Base-by-base conservation (phyloP, 2,329 filamentous ascomycete species). In the Cladosporium velox region DNA sequence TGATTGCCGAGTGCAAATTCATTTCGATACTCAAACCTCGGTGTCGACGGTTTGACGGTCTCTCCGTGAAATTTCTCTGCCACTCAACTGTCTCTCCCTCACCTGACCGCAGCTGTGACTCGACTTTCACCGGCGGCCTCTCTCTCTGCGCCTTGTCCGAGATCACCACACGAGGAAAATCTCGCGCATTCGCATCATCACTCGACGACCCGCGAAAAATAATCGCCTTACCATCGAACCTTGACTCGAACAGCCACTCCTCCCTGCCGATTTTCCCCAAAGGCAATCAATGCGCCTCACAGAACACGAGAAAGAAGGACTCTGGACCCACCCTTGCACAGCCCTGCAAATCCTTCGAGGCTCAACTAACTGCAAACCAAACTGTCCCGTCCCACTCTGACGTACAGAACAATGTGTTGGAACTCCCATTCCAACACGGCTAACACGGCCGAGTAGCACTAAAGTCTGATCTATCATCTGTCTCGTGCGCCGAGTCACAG, bases 221-320 rank as follows among this genome's bases (percentile, higher is more conserved):
- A 6, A 55, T 34, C 14, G 52, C 52, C 52, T 55, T 34, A 8
- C 52, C 28, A 55, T 55, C 28, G 18, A 34, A 55, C 7, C 28
- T 55, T 55, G 30, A 21, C 52, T 55, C 28, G 30, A 55, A n/a
- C 58, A 28, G 35, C 58, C 58, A 28, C 58, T 28, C 18, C 18
- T 58, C 54, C 24, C 30, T 11, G 30, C 21, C 57, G 24, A 24
- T 24, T 24, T 24, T 24, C 24, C 24, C 24, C 34, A 60, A 44
- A 60, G 30, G 58, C 58, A 60, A 44, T 60, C 38, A 15, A 58
- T 30, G 47, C 26, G 26, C 58, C 38, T 60, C 21, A 32, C 14
- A 58, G 26, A 32, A 58, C 30, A 87, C 97, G 41, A 18, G 28
- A 34, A 55, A 55, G 18, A 32, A 30, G 28, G 52, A 30, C 51